phyloP scores from a whole-genome alignment of 768 basidiomycete genomes.

The Hericium rajendrae region DNA sequence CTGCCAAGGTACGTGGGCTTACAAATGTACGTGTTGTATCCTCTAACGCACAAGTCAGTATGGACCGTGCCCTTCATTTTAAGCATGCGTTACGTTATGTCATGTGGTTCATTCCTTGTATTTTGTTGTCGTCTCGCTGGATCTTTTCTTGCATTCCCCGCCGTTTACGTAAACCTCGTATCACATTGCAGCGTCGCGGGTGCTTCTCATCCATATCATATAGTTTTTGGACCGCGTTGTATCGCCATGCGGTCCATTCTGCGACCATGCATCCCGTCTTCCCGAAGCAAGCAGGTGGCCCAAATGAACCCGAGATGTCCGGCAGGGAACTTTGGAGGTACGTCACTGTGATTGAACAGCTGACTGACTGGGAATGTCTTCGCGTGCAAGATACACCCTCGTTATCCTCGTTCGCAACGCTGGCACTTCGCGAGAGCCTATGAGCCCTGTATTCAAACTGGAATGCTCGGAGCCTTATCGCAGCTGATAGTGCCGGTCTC shows the following conservation, averaged over 20 bases:
- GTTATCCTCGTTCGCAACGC: too few species aligned
- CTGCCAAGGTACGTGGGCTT: constrained; percentile 7
- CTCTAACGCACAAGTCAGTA: background rate
- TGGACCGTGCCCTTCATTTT: background rate
- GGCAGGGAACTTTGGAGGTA: background rate
- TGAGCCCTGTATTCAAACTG: too few species aligned
- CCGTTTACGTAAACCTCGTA: background rate
- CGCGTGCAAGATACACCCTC: too few species aligned
- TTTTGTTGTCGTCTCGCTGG: background rate
- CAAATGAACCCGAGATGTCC: background rate
- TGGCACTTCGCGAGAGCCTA: too few species aligned
- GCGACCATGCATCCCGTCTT: background rate
- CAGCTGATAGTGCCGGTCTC: too few species aligned
- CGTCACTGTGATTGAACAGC: too few species aligned
- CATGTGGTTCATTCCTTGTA: background rate
- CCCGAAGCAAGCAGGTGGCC: background rate
- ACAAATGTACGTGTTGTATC: background rate
- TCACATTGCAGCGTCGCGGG: background rate
- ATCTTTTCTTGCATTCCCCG: background rate
- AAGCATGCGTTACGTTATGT: background rate
- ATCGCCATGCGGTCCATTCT: background rate
- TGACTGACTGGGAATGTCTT: too few species aligned
- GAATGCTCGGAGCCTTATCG: too few species aligned
- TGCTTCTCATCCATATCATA: background rate
- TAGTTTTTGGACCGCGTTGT: background rate